Percentiles rank a stretch among this genome's conserved stretches.
Conservation (phyloP, 148 eudicot genomes). For the Chenopodium suecicum region DNA sequence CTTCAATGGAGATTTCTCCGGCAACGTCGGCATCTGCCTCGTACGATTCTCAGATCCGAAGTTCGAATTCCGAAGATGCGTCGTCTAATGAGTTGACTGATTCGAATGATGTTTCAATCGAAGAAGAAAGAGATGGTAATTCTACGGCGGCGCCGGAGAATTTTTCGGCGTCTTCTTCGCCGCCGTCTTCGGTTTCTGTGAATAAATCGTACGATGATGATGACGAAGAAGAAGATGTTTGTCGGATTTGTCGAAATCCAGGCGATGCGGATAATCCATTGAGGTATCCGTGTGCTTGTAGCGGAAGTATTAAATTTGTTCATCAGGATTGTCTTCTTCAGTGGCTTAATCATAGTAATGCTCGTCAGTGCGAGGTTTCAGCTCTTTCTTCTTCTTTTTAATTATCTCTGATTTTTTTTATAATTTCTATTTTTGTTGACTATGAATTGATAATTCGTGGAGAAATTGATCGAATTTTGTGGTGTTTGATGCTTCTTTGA, state of each 20-base stretch:
- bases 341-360: slow-evolving; percentile 98
- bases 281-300: slow-evolving; percentile 88
- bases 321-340: slow-evolving; percentile 95
- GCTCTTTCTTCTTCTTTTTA: background rate
- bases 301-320: slow-evolving; percentile 91
- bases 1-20: slow-evolving; percentile 47
- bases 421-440: too few species aligned
- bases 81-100: slow-evolving; percentile 12
- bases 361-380: slow-evolving; percentile 88
- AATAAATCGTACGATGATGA: slow-evolving; percentile 47
- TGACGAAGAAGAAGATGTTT: slow-evolving; percentile 79
- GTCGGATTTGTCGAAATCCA: slow-evolving; percentile 86
- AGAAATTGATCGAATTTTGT: background rate
- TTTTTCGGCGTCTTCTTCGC: background rate
- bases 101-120: slow-evolving; percentile 27
- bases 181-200: background rate
- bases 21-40: slow-evolving; percentile 19
- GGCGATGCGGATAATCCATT: slow-evolving; percentile 81
- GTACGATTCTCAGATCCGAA: slow-evolving; percentile 26
- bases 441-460: too few species aligned
- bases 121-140: slow-evolving; percentile 9
- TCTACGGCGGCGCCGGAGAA: background rate
- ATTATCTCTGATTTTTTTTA: background rate
- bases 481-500: background rate
- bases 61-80: slow-evolving; percentile 18